Percentiles rank a stretch among this genome's conserved stretches.
phyloP scores from a whole-genome alignment of 2,329 filamentous ascomycete species.

The Bipolaris oryzae region DNA sequence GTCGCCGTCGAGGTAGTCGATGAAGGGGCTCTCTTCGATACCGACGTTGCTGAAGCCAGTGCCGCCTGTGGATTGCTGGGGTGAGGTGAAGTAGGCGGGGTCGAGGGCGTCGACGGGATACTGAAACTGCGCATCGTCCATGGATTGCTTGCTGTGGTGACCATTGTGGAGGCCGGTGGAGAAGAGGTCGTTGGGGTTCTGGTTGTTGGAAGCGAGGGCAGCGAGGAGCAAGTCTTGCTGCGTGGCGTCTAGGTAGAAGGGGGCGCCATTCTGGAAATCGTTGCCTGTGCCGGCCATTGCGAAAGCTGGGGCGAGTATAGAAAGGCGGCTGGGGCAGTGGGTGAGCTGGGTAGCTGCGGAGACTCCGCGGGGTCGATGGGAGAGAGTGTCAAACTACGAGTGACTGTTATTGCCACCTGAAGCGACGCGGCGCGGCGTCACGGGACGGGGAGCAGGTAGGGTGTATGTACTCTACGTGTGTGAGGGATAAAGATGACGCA shows the following conservation, averaged over 20 bases:
- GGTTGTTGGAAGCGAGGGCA: slow-evolving; percentile 55
- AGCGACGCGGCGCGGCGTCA: not conserved
- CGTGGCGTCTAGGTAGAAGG: slow-evolving; percentile 53
- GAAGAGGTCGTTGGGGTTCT: slow-evolving; percentile 40
- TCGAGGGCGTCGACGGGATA: slow-evolving; percentile 45
- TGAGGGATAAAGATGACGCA: slow-evolving; percentile 22
- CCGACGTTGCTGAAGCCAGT: slow-evolving; percentile 57
- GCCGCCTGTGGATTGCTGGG: slow-evolving; percentile 45
- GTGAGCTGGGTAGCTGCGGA: slow-evolving; percentile 6
- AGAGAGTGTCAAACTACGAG: slow-evolving; percentile 9
- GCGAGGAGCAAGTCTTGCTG: slow-evolving; percentile 57
- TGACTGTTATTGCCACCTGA: slow-evolving; percentile 17
- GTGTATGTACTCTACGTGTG: not conserved
- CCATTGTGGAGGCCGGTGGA: slow-evolving; percentile 26
- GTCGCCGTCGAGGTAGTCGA: slow-evolving; percentile 81
- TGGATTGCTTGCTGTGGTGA: slow-evolving; percentile 15
- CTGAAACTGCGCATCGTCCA: slow-evolving; percentile 37
- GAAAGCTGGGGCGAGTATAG: slow-evolving; percentile 3
- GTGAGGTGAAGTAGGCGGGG: slow-evolving; percentile 46
- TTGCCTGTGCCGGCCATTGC: slow-evolving; percentile 48
- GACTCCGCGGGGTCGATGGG: slow-evolving; percentile 7
- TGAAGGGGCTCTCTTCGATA: slow-evolving; percentile 75
- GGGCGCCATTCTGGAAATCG: slow-evolving; percentile 49
- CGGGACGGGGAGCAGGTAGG: slow-evolving; percentile 4
- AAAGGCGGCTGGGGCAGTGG: not conserved